Base-by-base conservation (phyloP, 1,284 basidiomycete genomes). In the Trichosporon asahii region DNA sequence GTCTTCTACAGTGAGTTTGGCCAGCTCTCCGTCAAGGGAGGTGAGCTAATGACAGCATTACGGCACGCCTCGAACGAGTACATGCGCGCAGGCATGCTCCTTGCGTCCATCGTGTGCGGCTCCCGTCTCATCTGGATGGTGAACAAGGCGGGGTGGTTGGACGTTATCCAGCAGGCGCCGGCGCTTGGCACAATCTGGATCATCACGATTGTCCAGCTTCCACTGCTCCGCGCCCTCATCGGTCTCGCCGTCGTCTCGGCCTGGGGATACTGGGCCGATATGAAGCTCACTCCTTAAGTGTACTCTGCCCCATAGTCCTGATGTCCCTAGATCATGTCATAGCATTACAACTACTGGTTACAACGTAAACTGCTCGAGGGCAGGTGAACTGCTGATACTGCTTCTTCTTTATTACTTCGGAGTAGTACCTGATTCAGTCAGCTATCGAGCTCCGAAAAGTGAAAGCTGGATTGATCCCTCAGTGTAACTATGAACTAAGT, bases 121-220 rank as follows among this genome's bases (percentile, higher is more conserved):
- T 72, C 69, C 21, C 73, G 83, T n/a, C 71, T 84, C 15, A 79
- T 84, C n/a, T 83, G 80, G 80, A 73, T 84, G 23, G 78, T 84
- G 29, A 84, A 84, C 73, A 78, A 79, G 66, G 80, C 80, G 3
- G 72, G 74, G 23, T 84, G 78, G 76, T 64, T 76, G 31, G 65
- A 76, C 3, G 79, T 80, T 5, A 83, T 82, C 35, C 70, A 71
- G 31, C 80, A 84, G 74, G 83, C 78, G 6, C 82, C 83, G 2
- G 75, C 83, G 11, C 76, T 82, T 64, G 82, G 82, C 8, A 83
- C 83, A 1, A 37, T 84, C 33, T 84, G 83, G 83, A 82, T 83
- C 66, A 69, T 83, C 27, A 79, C 82, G 15, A 81, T 84, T 40
- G 79, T 84, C 1, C 82, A 82, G 72, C 74, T 84, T 15, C 80